Base-by-base conservation (phyloP, 2,329 filamentous ascomycete genomes). In the Aspergillus quadricinctus region DNA sequence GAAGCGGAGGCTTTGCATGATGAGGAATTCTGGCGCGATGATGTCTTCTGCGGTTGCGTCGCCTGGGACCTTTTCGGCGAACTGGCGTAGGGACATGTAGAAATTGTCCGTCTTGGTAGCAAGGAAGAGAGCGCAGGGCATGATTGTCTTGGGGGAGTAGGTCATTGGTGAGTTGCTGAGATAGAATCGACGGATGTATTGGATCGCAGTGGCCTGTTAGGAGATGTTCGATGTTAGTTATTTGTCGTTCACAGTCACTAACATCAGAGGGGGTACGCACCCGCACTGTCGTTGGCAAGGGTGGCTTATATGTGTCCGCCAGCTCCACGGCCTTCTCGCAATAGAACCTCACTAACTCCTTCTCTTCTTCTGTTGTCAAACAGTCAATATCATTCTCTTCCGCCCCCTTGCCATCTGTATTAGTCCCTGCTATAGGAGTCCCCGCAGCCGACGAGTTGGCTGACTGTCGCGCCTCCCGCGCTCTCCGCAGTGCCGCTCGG, bases 101-200 rank as follows among this genome's bases (percentile, higher is more conserved):
- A 87, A 84, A 58, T 90, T 90, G 69, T 99, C 93, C 4, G 91
- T 90, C 77, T 99, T 99, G 67, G 88, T 92, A 9, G 92, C 92
- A 61, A 99, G 89, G 79, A 95, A 97, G 54, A 99, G 83, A 37
- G 89, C 90, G 29, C 92, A 94, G 69, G 92, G 90, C 71, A 96
- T 86, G 63, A 97, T 89, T 61, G 91, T 87, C 60, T 90, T 89
- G 0, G 92, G 93, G 60, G 93, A 90, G 71, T 99, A 97, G 29
- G 92, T 96, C 90, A 97, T 96, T 68, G 92, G 85, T 43, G 90
- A 95, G 76, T 97, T 96, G 68, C 89, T 93, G 40, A 96, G 83
- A 78, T 97, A 99, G 81, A 99, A 97, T 56, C 94, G 89, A 55
- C 90, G 89, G 58, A 99, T 83, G 72, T 95, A 97, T 69, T 95